Conservation (phyloP, 2,329 filamentous ascomycete species). For the Coniella lustricola region DNA sequence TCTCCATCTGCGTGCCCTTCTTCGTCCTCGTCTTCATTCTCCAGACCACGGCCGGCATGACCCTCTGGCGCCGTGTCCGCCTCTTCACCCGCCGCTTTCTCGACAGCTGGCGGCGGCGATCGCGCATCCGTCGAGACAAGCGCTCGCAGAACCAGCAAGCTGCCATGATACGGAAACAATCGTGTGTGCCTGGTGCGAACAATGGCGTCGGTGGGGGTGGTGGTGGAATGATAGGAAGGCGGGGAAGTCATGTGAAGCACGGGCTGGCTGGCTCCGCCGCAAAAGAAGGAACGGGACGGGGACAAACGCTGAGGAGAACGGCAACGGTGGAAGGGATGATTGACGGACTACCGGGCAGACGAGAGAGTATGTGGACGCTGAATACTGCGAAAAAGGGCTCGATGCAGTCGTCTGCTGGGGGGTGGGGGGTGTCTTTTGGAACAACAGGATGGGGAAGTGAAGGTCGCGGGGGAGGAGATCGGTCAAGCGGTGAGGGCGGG, state of each 20-base stretch:
- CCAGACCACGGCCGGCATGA: conserved; percentile 34
- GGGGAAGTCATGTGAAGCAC: no score
- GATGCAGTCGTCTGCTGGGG: background rate
- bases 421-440: background rate
- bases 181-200: background rate
- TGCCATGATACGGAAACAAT: conserved; percentile 16
- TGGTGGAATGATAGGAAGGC: no score
- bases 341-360: background rate
- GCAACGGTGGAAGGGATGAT: no score
- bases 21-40: conserved; percentile 39
- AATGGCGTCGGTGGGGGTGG: no score
- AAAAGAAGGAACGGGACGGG: no score
- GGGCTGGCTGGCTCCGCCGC: no score
- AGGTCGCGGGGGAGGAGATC: background rate
- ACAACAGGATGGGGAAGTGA: background rate
- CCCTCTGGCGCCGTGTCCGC: conserved; percentile 11
- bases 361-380: background rate
- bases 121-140: conserved; percentile 8
- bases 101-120: conserved; percentile 4
- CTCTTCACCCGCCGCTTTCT: conserved; percentile 9
- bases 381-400: background rate
- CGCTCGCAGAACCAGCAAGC: conserved; percentile 16
- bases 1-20: conserved; percentile 51
- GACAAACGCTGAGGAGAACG: background rate
- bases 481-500: no score